Conservation (phyloP, 1,284 basidiomycete species). For the Coriolopsis trogii region DNA sequence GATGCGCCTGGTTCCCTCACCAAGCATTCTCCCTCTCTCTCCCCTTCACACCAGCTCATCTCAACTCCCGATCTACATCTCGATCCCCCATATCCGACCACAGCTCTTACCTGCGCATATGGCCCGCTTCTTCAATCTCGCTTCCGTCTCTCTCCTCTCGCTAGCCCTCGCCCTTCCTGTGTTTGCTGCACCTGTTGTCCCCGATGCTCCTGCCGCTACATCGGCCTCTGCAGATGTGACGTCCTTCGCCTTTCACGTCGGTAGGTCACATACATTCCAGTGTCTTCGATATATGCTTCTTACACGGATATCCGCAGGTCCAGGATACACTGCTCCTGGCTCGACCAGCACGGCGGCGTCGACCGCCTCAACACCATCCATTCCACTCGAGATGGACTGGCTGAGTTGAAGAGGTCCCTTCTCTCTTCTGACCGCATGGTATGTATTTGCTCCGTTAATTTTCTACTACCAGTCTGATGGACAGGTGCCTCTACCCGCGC, state of each 20-base stretch:
- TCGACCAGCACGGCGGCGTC: not conserved
- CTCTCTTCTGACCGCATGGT: too few relatives aligned
- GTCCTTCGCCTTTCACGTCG: slow-evolving; percentile 3
- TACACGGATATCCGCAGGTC: too few relatives aligned
- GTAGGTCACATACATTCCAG: slow-evolving; percentile 1
- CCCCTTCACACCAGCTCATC: not conserved
- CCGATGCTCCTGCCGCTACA: not conserved
- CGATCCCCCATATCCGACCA: not conserved
- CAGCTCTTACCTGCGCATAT: not conserved
- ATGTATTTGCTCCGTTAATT: too few relatives aligned
- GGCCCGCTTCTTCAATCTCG: slow-evolving; percentile 5
- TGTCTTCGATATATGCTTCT: too few relatives aligned
- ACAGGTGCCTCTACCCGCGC: too few relatives aligned
- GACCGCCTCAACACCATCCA: not conserved
- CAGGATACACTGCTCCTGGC: not conserved
- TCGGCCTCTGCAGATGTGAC: not conserved
- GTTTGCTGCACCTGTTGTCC: slow-evolving; percentile 10
- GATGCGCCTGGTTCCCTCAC: too few relatives aligned
- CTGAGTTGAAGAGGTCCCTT: slow-evolving; percentile 7
- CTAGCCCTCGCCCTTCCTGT: slow-evolving; percentile 11
- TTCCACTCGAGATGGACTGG: slow-evolving; percentile 19
- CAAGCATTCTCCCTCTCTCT: not conserved
- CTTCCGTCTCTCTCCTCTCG: slow-evolving; percentile 7
- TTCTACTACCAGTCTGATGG: too few relatives aligned
- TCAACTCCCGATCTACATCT: not conserved